Base-by-base conservation (phyloP, 2,329 filamentous ascomycete species). In the Chaetomium sp. region DNA sequence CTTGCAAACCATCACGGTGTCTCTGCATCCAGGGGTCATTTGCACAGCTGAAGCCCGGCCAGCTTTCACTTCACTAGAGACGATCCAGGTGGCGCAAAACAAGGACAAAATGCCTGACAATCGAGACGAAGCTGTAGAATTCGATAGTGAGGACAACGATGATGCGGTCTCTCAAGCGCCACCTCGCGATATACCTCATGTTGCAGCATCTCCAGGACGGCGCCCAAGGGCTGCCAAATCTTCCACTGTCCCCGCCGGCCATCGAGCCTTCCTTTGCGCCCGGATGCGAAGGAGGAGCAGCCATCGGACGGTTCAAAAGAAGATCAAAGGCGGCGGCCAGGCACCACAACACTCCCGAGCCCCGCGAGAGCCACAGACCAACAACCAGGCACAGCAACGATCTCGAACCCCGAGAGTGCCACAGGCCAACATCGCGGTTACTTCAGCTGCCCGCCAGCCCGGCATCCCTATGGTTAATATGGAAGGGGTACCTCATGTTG, bases 401-500 rank as follows among this genome's bases (percentile, higher is more conserved):
- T 19, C 4, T 25, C 56, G n/a, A 2, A 19, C 6, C 23, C 19
- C 8, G 9, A 12, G 10, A 25, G 55, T 1, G n/a, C 62, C 25
- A 19, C 49, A 35, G 49, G n/a, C 25, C 33, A 25, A 16, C 35
- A 8, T 16, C 27, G 35, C 13, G 21, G 23, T 31, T 16, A 3
- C 21, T 6, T 7, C 60, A 27, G 31, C 33, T 19, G 23, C 1
- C 33, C 13, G 2, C 19, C 35, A 2, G 6, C 12, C 12, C 38
- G 31, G 10, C 25, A 16, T n/a, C 23, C 9, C 33, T 1, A n/a
- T 7, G 0, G 4, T 57, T n/a, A 45, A 64, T 33, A 61, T 61
- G 63, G 33, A 60, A 8, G 63, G 51, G 16, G 25, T 57, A 4
- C 45, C 23, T 12, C 63, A 65, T 21, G 55, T 58, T 3, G 10